These are phyloP conservation scores for Taiozyma sp. DNA, from an alignment of 1,139 yeast genomes.

Conservation along the genomic window DNA sequence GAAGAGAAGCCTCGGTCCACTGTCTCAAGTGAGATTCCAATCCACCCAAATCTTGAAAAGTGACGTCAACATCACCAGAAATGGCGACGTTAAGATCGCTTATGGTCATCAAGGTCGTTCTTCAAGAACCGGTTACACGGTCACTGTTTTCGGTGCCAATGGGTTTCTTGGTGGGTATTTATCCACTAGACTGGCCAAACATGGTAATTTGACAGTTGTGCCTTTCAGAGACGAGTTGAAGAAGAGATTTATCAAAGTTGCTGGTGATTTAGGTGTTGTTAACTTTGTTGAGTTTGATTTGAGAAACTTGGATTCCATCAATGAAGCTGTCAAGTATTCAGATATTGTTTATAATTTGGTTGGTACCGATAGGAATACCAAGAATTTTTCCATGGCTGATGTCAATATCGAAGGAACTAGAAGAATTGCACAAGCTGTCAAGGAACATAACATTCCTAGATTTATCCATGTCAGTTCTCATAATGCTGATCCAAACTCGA, in stretches of 20 bases:
- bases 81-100: constrained; percentile 67
- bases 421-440: constrained; percentile 70
- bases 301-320: constrained; percentile 70
- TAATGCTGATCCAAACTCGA: constrained; percentile 66
- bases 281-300: constrained; percentile 80
- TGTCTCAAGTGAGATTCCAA: constrained; percentile 14
- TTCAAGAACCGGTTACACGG: constrained; percentile 87
- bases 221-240: constrained; percentile 81
- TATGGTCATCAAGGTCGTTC: constrained; percentile 81
- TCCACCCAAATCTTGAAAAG: constrained; percentile 29
- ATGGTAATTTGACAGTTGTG: constrained; percentile 72
- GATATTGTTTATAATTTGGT: constrained; percentile 80
- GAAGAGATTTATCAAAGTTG: constrained; percentile 72
- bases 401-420: constrained; percentile 75
- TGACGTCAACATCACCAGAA: constrained; percentile 70
- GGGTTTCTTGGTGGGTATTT: constrained; percentile 78
- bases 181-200: constrained; percentile 68
- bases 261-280: constrained; percentile 86
- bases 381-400: constrained; percentile 78
- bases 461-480: constrained; percentile 75
- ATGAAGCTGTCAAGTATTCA: constrained; percentile 74
- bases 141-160: constrained; percentile 81
- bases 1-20: background rate
- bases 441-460: constrained; percentile 70
- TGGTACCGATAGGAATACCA: constrained; percentile 75